A percentile compares a stretch with the other conserved stretches of the same genome.
phyloP scores from a whole-genome alignment of 257 asterid species.

The Solanum stenotomum region DNA sequence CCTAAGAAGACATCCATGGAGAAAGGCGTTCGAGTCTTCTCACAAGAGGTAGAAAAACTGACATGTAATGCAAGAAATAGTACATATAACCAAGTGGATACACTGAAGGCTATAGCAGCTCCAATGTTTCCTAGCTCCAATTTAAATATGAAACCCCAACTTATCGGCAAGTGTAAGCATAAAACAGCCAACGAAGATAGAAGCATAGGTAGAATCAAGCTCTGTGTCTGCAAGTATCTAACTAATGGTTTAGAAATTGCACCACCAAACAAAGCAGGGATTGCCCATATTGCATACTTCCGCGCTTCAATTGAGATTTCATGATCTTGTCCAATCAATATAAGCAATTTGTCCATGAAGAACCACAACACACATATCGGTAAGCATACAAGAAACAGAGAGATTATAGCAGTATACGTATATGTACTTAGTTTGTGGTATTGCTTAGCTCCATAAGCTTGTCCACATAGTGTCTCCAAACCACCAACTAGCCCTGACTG shows the following conservation, averaged over 20 bases:
- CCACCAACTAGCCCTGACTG: conserved; percentile 59
- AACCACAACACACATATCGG: conserved; percentile 48
- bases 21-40: conserved; percentile 21
- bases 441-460: conserved; percentile 59
- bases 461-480: conserved; percentile 59
- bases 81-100: conserved; percentile 49
- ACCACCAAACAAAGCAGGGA: conserved; percentile 45
- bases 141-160: conserved; percentile 43
- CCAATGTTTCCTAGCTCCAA: conserved; percentile 27
- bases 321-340: conserved; percentile 40
- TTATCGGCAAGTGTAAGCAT: conserved; percentile 39
- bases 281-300: conserved; percentile 23
- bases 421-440: conserved; percentile 36
- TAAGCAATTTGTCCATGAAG: conserved; percentile 33
- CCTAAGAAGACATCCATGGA: conserved; percentile 32
- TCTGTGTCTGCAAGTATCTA: conserved; percentile 52
- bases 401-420: conserved; percentile 39
- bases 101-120: conserved; percentile 39
- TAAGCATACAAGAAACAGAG: conserved; percentile 29
- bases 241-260: conserved; percentile 44
- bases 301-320: conserved; percentile 33
- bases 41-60: conserved; percentile 30
- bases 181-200: conserved; percentile 26
- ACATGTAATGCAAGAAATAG: conserved; percentile 31
- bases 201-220: conserved; percentile 44